phyloP scores from a whole-genome alignment of 768 basidiomycete species.

The Suillus paluster region DNA sequence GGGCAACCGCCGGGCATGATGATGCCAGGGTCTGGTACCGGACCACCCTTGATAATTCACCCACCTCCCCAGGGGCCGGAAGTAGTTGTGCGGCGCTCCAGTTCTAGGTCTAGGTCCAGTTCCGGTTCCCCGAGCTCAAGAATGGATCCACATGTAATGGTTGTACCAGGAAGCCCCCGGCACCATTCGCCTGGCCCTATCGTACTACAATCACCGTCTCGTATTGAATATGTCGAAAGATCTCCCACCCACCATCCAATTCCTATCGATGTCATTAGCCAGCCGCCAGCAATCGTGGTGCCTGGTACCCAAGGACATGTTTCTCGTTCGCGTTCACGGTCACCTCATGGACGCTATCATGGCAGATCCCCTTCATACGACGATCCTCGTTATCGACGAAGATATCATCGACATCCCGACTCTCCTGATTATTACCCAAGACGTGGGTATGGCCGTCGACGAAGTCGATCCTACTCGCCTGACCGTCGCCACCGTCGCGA shows the following conservation, averaged over 20 bases:
- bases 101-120: slow-evolving; percentile 22
- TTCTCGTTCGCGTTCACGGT: slow-evolving; percentile 16
- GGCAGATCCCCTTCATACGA: slow-evolving; percentile 12
- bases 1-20: slow-evolving; percentile 7
- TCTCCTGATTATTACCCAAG: slow-evolving; percentile 6
- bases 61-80: slow-evolving; percentile 16
- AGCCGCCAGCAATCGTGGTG: slow-evolving; percentile 11
- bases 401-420: slow-evolving; percentile 11
- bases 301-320: slow-evolving; percentile 15
- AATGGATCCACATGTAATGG: slow-evolving; percentile 3
- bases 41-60: slow-evolving; percentile 21
- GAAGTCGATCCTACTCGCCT: slow-evolving; percentile 15
- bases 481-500: slow-evolving; percentile 14
- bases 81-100: slow-evolving; percentile 14
- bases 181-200: slow-evolving; percentile 29
- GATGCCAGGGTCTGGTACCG: background rate
- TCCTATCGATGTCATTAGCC: slow-evolving; percentile 16
- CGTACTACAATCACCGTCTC: slow-evolving; percentile 20
- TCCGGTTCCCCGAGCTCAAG: background rate
- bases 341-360: slow-evolving; percentile 18
- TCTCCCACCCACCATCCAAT: slow-evolving; percentile 32
- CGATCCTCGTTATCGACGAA: slow-evolving; percentile 9
- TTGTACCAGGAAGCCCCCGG: slow-evolving; percentile 20
- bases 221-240: slow-evolving; percentile 11
- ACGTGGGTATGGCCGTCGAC: slow-evolving; percentile 8